Base-by-base conservation (phyloP, 1,139 yeast species). In the Kodamaea ohmeri region DNA sequence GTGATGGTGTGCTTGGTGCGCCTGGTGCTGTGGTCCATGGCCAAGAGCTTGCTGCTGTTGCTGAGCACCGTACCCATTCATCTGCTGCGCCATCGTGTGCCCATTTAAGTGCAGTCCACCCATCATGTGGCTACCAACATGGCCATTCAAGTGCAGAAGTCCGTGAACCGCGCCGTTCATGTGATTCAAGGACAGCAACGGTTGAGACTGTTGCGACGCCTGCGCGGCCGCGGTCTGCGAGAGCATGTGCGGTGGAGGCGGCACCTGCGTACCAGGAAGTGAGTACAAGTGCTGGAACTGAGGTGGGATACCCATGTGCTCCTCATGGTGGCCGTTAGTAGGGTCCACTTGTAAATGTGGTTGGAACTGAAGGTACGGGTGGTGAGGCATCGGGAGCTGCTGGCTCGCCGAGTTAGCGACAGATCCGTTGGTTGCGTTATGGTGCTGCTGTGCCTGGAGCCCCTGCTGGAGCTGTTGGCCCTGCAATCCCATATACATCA, bases 401-500 rank as follows among this genome's bases (percentile, higher is more conserved):
- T 31, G 34, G 34, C 16, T 19, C 3, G 13, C 25, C 15, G 7
- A 11, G 30, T 14, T 16, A n/a, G 28, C 27, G 19, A 29, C 30
- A 11, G 28, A 28, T 18, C 33, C 40, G 21, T 36, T 21, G 30
- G 19, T 16, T 32, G 33, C 32, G 14, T 20, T 25, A 27, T 38
- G 39, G 16, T 39, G 42, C 25, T 40, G 46, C 19, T 42, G 41
- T 18, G 35, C 27, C 20, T 38, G 41, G 19, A 37, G 51, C n/a
- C 42, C 53, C 24, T 49, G 49, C 33, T 48, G 51, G 22, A 47
- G 51, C 26, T 42, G 49, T 28, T 37, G 44, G 22, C 34, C 41
- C 30, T 30, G 46, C 21, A 34, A 33, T 16, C 27, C 38, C 34
- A 31, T 31, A 26, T 31, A 31, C 34, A 31, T 31, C 34, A 31